Evolutionary conservation across 257 asterid species (phyloP), one percentile per base, ranked within the genome.

Genomic region (Jasminum sambac): DNA sequence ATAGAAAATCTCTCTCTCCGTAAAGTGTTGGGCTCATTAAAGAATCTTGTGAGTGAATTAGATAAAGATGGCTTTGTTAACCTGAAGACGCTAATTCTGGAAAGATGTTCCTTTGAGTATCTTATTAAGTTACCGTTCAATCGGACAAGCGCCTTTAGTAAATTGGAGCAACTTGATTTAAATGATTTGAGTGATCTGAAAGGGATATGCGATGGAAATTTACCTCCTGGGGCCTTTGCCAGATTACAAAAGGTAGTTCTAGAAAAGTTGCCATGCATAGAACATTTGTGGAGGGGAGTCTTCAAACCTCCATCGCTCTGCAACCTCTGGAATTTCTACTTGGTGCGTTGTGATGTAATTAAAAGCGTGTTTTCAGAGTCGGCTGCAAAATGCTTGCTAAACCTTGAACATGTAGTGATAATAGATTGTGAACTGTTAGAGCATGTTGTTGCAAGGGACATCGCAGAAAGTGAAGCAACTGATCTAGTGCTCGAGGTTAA

Each of bases 271-370:
- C 62, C 61, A 24, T 8, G 30, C 9, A 41, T 71, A 62, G 43
- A 30, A 14, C 4, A 21, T 19, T 61, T 71, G 75, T 71, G 50
- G 50, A 43, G 13, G 50, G 34, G 48, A n/a, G 44, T 16, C 38
- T 17, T 70, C 11, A 12, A 42, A 60, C 68, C 38, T 14, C 75
- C 75, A 70, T 70, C 41, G 39, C 50, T 70, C 43, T 52, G 17
- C 36, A 70, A 59, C 58, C 74, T 70, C 34, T 25, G n/a, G 13
- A 40, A 26, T 61, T 61, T 70, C 14, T 17, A 59, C 0, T 14
- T 70, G 11, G 10, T 17, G 21, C 11, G n/a, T 4, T 41, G 68
- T 60, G 60, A 25, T 5, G n/a, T 42, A 5, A 17, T 70, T 39
- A 70, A 25, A 62, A 70, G 43, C 19, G 6, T 60, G 37, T 60